Percentiles rank a stretch among this genome's conserved stretches.
Evolutionary conservation across 2,329 filamentous ascomycete species (phyloP).

Genomic region (Colletotrichum sp.): DNA sequence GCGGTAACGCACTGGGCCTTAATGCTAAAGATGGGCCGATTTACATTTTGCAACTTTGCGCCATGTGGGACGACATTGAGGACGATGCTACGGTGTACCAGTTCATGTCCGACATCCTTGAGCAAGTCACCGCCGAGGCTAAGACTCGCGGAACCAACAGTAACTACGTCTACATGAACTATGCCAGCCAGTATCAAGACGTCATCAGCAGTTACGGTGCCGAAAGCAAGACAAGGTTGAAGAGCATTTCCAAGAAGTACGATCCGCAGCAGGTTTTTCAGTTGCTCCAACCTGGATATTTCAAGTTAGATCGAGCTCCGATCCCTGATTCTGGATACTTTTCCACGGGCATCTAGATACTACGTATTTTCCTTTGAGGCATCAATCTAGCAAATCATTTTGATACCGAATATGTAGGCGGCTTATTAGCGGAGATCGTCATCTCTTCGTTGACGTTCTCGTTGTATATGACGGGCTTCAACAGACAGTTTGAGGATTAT

Average conservation of each 20-base stretch:
- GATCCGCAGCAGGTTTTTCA: constrained; percentile 39
- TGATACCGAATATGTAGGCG: too few species aligned
- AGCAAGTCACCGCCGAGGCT: constrained; percentile 20
- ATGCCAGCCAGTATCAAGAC: constrained; percentile 43
- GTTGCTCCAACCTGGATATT: constrained; percentile 34
- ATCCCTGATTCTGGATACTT: constrained; percentile 14
- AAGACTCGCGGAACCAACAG: constrained; percentile 14
- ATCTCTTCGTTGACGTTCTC: too few species aligned
- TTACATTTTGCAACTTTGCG: constrained; percentile 25
- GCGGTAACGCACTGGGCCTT: constrained; percentile 42
- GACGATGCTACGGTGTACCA: constrained; percentile 25
- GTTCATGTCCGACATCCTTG: constrained; percentile 22
- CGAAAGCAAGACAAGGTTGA: constrained; percentile 37
- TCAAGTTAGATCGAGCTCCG: constrained; percentile 28
- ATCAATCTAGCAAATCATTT: too few species aligned
- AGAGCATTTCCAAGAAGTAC: constrained; percentile 32
- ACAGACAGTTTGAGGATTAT: too few species aligned
- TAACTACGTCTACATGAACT: constrained; percentile 46
- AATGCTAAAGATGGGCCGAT: constrained; percentile 29
- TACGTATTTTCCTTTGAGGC: not conserved
- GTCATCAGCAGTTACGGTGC: constrained; percentile 42
- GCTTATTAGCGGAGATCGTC: too few species aligned
- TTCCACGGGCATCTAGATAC: not conserved
- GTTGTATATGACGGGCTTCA: too few species aligned
- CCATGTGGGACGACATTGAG: constrained; percentile 24